Evolutionary conservation across 2,329 filamentous ascomycete genomes (phyloP).

Genomic region (Taxawa tesnikishii): DNA sequence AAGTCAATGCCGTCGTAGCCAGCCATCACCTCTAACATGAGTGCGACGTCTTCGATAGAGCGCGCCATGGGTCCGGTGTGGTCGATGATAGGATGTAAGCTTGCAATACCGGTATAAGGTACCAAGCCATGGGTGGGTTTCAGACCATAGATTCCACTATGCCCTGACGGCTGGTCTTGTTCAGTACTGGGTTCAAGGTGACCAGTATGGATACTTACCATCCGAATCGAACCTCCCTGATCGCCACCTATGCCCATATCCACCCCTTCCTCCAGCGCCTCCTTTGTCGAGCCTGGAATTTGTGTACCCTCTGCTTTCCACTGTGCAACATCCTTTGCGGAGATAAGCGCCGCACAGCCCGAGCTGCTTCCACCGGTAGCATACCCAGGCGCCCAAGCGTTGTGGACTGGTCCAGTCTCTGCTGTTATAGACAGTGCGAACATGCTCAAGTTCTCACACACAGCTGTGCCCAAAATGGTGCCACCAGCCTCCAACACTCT

Average conservation of each 20-base stretch:
- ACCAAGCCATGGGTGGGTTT: constrained; percentile 31
- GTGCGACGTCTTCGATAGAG: constrained; percentile 27
- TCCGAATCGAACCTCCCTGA: constrained; percentile 14
- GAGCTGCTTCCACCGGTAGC: constrained; percentile 23
- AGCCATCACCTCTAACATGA: constrained; percentile 27
- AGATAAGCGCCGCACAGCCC: constrained; percentile 21
- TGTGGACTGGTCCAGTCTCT: constrained; percentile 33
- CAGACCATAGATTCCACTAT: constrained; percentile 18
- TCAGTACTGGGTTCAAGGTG: background rate
- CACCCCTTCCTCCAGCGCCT: constrained; percentile 18
- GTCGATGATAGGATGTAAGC: constrained; percentile 31
- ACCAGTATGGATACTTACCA: constrained; percentile 6
- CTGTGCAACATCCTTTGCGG: constrained; percentile 15
- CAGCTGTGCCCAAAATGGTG: constrained; percentile 30
- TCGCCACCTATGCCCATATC: constrained; percentile 25
- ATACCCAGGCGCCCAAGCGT: constrained; percentile 21
- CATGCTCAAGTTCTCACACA: constrained; percentile 36
- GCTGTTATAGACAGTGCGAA: constrained; percentile 30
- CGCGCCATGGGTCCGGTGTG: constrained; percentile 32
- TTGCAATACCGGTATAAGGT: constrained; percentile 31
- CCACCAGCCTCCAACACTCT: constrained; percentile 30
- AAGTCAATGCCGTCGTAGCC: constrained; percentile 34
- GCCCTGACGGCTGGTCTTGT: constrained; percentile 9
- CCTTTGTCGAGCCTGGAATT: constrained; percentile 5
- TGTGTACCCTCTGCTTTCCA: constrained; percentile 11